Evolutionary conservation across 148 eudicot species (phyloP), one percentile per base, ranked within the genome.

Genomic region (Silene conica): DNA sequence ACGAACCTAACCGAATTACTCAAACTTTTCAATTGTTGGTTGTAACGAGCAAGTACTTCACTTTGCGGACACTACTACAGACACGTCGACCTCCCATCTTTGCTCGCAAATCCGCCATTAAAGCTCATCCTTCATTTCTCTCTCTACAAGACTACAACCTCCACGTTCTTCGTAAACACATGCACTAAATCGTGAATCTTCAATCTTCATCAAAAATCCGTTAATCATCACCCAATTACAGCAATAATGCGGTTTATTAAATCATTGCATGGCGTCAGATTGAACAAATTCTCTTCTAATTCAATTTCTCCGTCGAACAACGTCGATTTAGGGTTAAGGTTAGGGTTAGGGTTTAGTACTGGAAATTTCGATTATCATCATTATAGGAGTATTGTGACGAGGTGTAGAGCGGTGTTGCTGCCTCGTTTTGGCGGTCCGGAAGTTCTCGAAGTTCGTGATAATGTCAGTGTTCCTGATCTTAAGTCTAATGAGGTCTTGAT

Each of bases 391-490:
- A 41, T 88, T 20, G 96, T 84, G 16, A 90, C 89, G 34, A 84
- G 80, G 57, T 89, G 97, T 72, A 86, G 93, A 84, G 97, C 96
- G 13, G 97, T 92, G 64, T 65, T 94, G 54, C 55, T 94, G 84
- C 92, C 89, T 2, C 90, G 87, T 19, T 94, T 89, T 79, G 98
- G 98, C 7, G 98, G 97, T 9, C 84, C 98, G 25, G 92, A 89
- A 13, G 96, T 86, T 48, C 85, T 94, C 8, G 83, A 92, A 76
- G 72, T 91, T 45, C 86, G 87, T 18, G 85, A 89, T 23, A 54
- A 87, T 77, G 96, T 83, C 11, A 22, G 6, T 23, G 89, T 95
- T 13, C 98, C 98, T 74, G 86, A 87, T 87, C 88, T 95, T 50
- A 88, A 87, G 77, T 86, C 90, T 38, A 80, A 86, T 70, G 85